Evolutionary conservation across 2,329 filamentous ascomycete genomes (phyloP), one percentile per base, ranked within the genome.

Genomic region (Fusarium brevicatenulatum): DNA sequence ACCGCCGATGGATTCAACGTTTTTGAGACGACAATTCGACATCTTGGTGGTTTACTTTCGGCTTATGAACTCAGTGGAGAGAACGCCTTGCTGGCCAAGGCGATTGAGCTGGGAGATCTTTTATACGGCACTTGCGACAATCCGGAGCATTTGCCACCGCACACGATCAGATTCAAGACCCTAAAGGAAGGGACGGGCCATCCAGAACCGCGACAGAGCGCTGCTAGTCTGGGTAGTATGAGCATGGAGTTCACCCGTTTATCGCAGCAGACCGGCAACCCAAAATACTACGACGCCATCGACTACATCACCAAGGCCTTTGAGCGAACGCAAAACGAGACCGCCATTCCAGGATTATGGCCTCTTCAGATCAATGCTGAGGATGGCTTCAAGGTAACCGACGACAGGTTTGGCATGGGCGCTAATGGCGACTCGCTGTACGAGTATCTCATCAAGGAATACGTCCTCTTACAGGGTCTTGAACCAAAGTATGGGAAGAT

Each of bases 21-120:
- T 3, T 92, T 92, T 63, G 91, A 93, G 80, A 92, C 90, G 1
- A 92, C 88, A 4, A 92, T 92, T 66, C 86, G 91, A 39, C 92
- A 92, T 76, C 85, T 93, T 0, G 91, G 91, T 21, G 91, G 91
- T 7, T 84, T 92, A 56, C 77, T 93, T 53, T 88, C 88, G 15
- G 91, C 91, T 1, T 92, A 92, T 75, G 91, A 93, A 76, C 80
- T 93, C n/a, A 91, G 89, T 73, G 84, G 83, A 42, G 85, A 85
- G 71, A 82, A 85, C 68, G 81, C 82, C 21, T 80, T 92, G 52
- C 82, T 92, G 55, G 81, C 82, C 53, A 92, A 92, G 79, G 89
- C 90, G 3, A 81, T 83, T 8, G 89, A 92, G 80, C 83, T 92
- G 23, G 91, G 86, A 21, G 87, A 91, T 68, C 81, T 92, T 68